phyloP scores from a whole-genome alignment of 495 filamentous ascomycete species.

The Bathelium albidoporum region DNA sequence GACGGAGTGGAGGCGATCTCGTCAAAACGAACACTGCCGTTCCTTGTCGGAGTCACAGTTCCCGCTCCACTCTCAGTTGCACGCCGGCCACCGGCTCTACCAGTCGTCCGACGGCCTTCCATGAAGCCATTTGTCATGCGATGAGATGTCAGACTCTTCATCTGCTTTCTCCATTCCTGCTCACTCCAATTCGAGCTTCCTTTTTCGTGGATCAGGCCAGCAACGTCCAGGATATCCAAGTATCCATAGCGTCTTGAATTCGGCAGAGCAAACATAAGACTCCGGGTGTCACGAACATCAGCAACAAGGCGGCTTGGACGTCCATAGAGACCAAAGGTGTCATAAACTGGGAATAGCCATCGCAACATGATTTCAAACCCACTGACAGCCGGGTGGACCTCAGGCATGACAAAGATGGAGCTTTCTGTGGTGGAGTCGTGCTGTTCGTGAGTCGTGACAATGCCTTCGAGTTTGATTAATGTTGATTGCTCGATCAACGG shows the following conservation, averaged over 20 bases:
- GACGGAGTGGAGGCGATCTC: conserved; percentile 49
- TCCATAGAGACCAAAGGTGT: conserved; percentile 86
- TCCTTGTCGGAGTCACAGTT: conserved; percentile 12
- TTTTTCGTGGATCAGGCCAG: conserved; percentile 60
- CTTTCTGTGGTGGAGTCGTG: conserved; percentile 70
- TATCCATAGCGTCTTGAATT: conserved; percentile 82
- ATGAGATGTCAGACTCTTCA: conserved; percentile 83
- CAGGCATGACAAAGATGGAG: conserved; percentile 96
- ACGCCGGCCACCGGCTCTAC: conserved; percentile 56
- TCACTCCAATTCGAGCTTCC: conserved; percentile 76
- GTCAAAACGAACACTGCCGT: conserved; percentile 49
- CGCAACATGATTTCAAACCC: conserved; percentile 97
- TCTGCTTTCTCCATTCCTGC: conserved; percentile 74
- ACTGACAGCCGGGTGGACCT: conserved; percentile 76
- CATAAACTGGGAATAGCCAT: conserved; percentile 88
- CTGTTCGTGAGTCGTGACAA: conserved; percentile 71
- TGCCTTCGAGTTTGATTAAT: conserved; percentile 86
- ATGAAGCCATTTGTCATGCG: conserved; percentile 54
- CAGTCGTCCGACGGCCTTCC: conserved; percentile 44
- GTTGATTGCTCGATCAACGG: conserved; percentile 90
- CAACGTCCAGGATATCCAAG: conserved; percentile 78
- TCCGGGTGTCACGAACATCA: conserved; percentile 72
- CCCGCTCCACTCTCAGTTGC: conserved; percentile 21
- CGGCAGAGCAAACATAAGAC: conserved; percentile 98
- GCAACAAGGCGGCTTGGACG: conserved; percentile 79